Percentiles rank a stretch among this genome's conserved stretches.
phyloP scores from a whole-genome alignment of 768 basidiomycete species.

The Xerocomus potaroensis region DNA sequence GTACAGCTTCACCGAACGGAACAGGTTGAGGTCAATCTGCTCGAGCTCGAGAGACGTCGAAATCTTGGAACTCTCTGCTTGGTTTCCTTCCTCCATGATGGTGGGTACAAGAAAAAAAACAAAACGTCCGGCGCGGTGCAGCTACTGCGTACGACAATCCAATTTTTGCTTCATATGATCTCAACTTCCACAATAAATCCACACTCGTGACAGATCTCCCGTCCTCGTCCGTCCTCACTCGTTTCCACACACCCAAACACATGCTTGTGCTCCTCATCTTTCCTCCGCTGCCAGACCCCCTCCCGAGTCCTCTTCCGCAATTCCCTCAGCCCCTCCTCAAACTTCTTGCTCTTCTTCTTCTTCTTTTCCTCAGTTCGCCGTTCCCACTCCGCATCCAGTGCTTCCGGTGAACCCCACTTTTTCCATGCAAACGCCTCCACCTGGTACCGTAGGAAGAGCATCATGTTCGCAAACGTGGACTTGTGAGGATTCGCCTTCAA shows the following conservation, averaged over 20 bases:
- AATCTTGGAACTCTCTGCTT: slow-evolving; percentile 63
- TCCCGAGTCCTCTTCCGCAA: slow-evolving; percentile 81
- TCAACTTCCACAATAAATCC: slow-evolving; percentile 92
- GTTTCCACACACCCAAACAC: slow-evolving; percentile 61
- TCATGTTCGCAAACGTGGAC: slow-evolving; percentile 97
- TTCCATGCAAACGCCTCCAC: slow-evolving; percentile 97
- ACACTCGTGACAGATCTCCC: slow-evolving; percentile 83
- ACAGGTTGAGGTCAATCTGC: slow-evolving; percentile 70
- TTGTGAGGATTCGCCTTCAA: slow-evolving; percentile 94
- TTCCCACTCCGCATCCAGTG: slow-evolving; percentile 84
- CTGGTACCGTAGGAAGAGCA: slow-evolving; percentile 92
- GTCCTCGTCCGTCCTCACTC: slow-evolving; percentile 48
- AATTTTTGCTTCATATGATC: slow-evolving; percentile 65
- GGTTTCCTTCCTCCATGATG: slow-evolving; percentile 38
- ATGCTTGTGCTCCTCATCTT: slow-evolving; percentile 88
- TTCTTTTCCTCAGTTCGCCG: slow-evolving; percentile 76
- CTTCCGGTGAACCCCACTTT: slow-evolving; percentile 96
- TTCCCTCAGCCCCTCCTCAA: slow-evolving; percentile 85
- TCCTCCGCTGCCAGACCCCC: slow-evolving; percentile 82
- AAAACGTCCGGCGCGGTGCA: no score
- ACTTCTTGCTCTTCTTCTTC: slow-evolving; percentile 90
- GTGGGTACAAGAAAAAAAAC: background rate
- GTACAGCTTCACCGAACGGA: slow-evolving; percentile 71
- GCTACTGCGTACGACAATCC: no score
- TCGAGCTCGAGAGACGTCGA: slow-evolving; percentile 76